Base-by-base conservation (phyloP, 1,284 basidiomycete genomes). In the Rhodotorula sp. region DNA sequence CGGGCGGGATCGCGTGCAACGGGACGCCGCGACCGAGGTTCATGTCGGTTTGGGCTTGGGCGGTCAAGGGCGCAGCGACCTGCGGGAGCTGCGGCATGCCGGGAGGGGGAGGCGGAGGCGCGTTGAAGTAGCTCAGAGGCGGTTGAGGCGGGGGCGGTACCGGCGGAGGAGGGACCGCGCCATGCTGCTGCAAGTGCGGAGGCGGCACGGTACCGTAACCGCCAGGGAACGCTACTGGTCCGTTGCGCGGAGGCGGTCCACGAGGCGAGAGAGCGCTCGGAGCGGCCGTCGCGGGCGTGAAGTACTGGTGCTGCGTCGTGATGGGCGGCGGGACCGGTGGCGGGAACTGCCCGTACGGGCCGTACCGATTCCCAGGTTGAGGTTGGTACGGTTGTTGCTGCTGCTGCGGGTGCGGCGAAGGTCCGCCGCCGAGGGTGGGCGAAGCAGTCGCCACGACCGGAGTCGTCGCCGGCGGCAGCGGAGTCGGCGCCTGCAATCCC, bases 21-120 rank as follows among this genome's bases (percentile, higher is more conserved):
- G 94, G 92, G 0, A 97, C 86, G 26, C 95, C 95, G 79, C 90
- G 91, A 60, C 95, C 95, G 19, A 97, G 87, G 80, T 60, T 49
- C 79, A 71, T 71, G 60, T 71, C 70, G 63, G 14, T 45, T 48
- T 71, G 70, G 1, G 66, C 64, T n/a, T 68, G 79, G 2, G 77
- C 80, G 23, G 75, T 76, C 60, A 69, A 75, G 38, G 49, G 56
- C 31, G 70, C 62, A 61, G 60, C 78, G 56, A 48, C 77, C 63
- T n/a, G 74, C 54, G 34, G 16, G 21, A 45, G 60, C 31, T 31
- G 49, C 38, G 65, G 48, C n/a, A 54, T 21, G 60, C 21, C 23
- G 31, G 64, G 55, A 50, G 64, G 52, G 6, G 66, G 64, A 16
- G 66, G 63, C 18, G 62, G 62, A 28, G 62, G 62, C 43, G 62